Conservation (phyloP, 2,329 filamentous ascomycete genomes). For the Exophiala sp. region DNA sequence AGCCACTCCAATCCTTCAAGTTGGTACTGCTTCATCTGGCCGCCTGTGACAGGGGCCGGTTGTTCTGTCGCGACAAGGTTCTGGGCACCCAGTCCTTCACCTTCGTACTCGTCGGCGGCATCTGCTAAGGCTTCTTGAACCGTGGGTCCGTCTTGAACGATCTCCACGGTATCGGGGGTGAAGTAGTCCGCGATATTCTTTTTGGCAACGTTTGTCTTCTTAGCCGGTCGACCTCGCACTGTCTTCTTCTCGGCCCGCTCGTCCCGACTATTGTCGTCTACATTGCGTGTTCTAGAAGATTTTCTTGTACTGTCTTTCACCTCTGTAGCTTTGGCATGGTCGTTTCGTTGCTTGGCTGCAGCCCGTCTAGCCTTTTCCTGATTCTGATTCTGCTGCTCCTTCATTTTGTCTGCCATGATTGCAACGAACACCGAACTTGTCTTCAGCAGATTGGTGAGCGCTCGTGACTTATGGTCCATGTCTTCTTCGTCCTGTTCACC, state of each 20-base stretch:
- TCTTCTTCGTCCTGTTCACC: constrained; percentile 34
- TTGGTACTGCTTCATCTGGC: constrained; percentile 90
- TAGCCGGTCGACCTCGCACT: constrained; percentile 21
- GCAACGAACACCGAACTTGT: constrained; percentile 46
- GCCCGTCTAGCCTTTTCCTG: constrained; percentile 39
- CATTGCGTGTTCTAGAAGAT: constrained; percentile 17
- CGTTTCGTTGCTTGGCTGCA: constrained; percentile 33
- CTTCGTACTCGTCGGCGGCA: constrained; percentile 52
- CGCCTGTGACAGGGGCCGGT: constrained; percentile 75
- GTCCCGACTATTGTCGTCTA: constrained; percentile 13
- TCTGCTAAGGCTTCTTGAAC: constrained; percentile 55
- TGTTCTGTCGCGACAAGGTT: constrained; percentile 76
- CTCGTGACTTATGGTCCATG: constrained; percentile 42
- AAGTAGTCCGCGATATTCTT: constrained; percentile 53
- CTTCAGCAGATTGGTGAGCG: constrained; percentile 42
- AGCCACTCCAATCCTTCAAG: constrained; percentile 94
- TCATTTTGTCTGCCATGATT: constrained; percentile 48
- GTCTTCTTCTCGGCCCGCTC: constrained; percentile 29
- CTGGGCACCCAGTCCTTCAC: constrained; percentile 57
- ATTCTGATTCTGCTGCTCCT: constrained; percentile 39
- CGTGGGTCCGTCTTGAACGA: constrained; percentile 48
- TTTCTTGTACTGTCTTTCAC: constrained; percentile 21
- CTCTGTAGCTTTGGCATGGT: constrained; percentile 31
- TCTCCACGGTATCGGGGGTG: constrained; percentile 53
- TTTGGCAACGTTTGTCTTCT: constrained; percentile 28